Evolutionary conservation across 2,329 filamentous ascomycete genomes (phyloP).

Genomic region (Beauveria pseudobassiana): DNA sequence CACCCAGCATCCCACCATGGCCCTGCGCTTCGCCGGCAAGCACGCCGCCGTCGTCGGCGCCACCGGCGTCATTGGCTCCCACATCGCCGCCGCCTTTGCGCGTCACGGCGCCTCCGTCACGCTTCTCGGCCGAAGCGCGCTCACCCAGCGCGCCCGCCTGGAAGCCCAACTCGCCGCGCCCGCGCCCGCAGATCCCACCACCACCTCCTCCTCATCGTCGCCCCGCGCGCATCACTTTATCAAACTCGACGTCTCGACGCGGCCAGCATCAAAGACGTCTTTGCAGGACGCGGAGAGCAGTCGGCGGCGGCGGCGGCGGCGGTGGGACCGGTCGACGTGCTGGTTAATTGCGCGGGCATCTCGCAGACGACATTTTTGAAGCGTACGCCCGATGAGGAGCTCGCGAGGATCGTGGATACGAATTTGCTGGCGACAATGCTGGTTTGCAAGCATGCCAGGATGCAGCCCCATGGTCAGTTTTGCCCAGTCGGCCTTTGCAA

Average conservation of each 20-base stretch:
- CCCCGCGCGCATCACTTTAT: constrained; percentile 27
- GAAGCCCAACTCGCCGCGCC: constrained; percentile 25
- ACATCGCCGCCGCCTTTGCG: constrained; percentile 61
- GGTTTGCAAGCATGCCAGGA: constrained; percentile 44
- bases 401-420: constrained; percentile 54
- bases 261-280: constrained; percentile 24
- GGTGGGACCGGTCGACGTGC: constrained; percentile 41
- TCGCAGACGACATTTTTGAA: constrained; percentile 59
- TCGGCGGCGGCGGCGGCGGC: not conserved
- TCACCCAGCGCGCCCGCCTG: constrained; percentile 35
- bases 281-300: constrained; percentile 13
- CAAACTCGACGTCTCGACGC: constrained; percentile 24
- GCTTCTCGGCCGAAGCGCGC: constrained; percentile 50
- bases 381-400: constrained; percentile 38
- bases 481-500: too few relatives aligned
- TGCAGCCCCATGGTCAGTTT: constrained; percentile 24
- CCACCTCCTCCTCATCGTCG: not conserved
- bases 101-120: constrained; percentile 51
- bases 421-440: constrained; percentile 64
- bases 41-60: constrained; percentile 60
- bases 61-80: constrained; percentile 61
- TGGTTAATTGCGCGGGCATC: constrained; percentile 76
- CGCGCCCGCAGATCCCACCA: constrained; percentile 1
- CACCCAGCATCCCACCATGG: constrained; percentile 45
- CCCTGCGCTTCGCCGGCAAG: constrained; percentile 36